A percentile compares a stretch with the other conserved stretches of the same genome.
Evolutionary conservation across 495 filamentous ascomycete genomes (phyloP).

Genomic region (Xylaria scruposa): DNA sequence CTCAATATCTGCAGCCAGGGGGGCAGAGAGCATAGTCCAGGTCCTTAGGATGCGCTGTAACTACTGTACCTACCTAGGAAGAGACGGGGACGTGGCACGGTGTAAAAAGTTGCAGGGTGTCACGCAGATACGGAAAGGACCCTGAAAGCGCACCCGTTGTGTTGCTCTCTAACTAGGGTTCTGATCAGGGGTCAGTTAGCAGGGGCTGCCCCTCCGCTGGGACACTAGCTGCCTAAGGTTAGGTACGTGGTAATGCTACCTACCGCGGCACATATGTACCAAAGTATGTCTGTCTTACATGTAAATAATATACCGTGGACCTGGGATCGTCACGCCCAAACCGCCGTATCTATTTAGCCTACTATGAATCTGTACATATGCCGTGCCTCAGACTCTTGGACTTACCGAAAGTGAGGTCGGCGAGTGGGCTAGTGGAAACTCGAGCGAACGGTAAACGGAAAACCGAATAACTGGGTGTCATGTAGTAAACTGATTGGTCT

Average conservation of each 20-base stretch:
- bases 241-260: not conserved
- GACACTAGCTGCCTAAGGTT: slow-evolving; percentile 21
- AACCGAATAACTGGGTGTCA: not conserved
- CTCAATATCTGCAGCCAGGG: slow-evolving; percentile 27
- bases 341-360: not conserved
- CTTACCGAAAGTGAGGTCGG: not conserved
- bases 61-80: not conserved
- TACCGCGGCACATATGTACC: not conserved
- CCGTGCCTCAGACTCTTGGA: not conserved
- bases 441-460: not conserved
- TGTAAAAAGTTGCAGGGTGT: slow-evolving; percentile 11
- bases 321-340: not conserved
- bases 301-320: not conserved
- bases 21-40: not conserved
- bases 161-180: slow-evolving; percentile 5
- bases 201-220: slow-evolving; percentile 27
- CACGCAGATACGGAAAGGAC: slow-evolving; percentile 16
- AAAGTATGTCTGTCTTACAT: too few species aligned
- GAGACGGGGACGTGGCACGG: not conserved
- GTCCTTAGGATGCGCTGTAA: too few species aligned
- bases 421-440: not conserved
- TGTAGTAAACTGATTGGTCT: too few species aligned
- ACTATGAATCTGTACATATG: not conserved
- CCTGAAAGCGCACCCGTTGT: slow-evolving; percentile 19
- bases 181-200: slow-evolving; percentile 19